These are phyloP conservation scores for Dalechampia spathulata DNA, from an alignment of 441 rosid genomes.

Conservation along the genomic window DNA sequence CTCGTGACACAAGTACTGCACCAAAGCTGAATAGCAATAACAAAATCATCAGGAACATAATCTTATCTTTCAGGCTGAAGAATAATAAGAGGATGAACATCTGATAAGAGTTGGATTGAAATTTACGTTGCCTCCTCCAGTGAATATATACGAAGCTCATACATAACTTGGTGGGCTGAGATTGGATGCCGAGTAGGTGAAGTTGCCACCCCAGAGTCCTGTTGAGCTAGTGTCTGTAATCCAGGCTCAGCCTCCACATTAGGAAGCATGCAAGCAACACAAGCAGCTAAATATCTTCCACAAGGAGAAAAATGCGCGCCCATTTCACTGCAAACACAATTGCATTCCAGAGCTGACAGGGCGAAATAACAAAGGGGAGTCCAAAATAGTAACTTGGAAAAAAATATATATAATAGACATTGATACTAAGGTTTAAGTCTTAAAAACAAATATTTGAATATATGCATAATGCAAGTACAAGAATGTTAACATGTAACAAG, in stretches of 20 bases:
- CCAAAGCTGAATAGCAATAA: conserved; percentile 53
- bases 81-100: conserved; percentile 7
- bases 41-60: conserved; percentile 7
- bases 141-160: conserved; percentile 90
- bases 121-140: conserved; percentile 86
- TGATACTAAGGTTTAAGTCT: background rate
- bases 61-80: conserved; percentile 5
- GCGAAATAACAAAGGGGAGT: conserved; percentile 5
- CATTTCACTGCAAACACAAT: conserved; percentile 75
- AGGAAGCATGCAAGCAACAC: conserved; percentile 85
- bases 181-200: conserved; percentile 89
- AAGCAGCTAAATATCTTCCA: conserved; percentile 83
- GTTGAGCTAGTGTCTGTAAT: conserved; percentile 42
- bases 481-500: no score
- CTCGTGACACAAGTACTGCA: conserved; percentile 70
- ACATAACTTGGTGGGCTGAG: conserved; percentile 74
- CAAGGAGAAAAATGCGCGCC: conserved; percentile 99
- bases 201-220: conserved; percentile 54
- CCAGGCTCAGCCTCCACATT: conserved; percentile 63
- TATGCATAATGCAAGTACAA: no score
- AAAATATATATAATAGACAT: conserved; percentile 1
- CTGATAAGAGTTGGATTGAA: conserved; percentile 8
- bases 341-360: conserved; percentile 6
- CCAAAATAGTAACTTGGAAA: background rate
- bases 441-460: background rate